Evolutionary conservation across 169 alveolate genomes (phyloP).

Genomic region (Neospora caninum): DNA sequence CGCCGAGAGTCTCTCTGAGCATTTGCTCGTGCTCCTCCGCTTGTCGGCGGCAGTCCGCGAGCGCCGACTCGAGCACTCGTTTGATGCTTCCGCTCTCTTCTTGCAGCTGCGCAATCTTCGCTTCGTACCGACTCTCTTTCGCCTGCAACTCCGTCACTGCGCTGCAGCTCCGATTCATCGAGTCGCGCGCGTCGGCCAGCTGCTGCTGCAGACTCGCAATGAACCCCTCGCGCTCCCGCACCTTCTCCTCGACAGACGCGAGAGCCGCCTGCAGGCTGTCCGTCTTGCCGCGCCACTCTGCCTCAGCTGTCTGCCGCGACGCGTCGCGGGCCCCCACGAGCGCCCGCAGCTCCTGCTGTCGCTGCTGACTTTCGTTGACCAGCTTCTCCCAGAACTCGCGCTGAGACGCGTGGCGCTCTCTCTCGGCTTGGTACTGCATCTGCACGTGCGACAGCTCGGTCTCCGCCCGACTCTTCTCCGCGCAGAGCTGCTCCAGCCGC

Average conservation of each 20-base stretch:
- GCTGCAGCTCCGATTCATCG: not conserved
- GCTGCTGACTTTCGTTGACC: not conserved
- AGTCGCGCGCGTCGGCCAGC: not conserved
- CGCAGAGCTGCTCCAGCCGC: not conserved
- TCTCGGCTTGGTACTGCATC: not conserved
- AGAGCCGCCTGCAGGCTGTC: not conserved
- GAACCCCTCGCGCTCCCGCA: not conserved
- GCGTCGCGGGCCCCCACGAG: not conserved
- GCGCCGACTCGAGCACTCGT: constrained; percentile 1
- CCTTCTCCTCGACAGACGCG: not conserved
- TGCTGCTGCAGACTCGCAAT: not conserved
- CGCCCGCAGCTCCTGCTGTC: not conserved
- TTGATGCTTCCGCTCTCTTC: constrained; percentile 30
- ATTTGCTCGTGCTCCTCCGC: constrained; percentile 22
- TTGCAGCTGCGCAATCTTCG: constrained; percentile 18
- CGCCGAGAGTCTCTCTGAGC: constrained; percentile 23
- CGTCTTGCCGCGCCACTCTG: not conserved
- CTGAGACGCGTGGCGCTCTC: not conserved
- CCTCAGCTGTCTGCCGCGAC: not conserved
- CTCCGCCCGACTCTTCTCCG: not conserved
- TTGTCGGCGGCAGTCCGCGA: constrained; percentile 18
- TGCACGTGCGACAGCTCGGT: not conserved
- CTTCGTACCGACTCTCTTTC: constrained; percentile 1
- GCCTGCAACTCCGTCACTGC: constrained; percentile 1
- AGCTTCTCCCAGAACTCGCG: not conserved